These are phyloP conservation scores for Bathelium albidoporum DNA, from an alignment of 495 filamentous ascomycete species.

Conservation along the genomic window DNA sequence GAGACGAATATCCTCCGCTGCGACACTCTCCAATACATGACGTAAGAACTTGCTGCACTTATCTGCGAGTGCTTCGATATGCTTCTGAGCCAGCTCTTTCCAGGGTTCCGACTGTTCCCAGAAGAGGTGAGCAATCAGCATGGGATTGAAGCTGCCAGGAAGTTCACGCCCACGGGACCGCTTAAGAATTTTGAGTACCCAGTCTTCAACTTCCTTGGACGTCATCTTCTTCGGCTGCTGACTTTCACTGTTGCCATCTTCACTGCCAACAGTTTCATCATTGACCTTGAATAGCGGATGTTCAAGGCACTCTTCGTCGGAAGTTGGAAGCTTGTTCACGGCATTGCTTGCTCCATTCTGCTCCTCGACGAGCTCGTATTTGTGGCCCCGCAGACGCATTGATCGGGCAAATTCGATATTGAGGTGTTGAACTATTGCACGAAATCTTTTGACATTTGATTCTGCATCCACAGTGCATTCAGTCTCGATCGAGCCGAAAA, in stretches of 20 bases:
- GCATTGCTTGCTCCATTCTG: not conserved
- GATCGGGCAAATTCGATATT: constrained; percentile 46
- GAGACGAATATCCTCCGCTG: constrained; percentile 11
- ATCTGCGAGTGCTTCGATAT: constrained; percentile 19
- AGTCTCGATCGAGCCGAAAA: constrained; percentile 39
- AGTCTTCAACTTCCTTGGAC: constrained; percentile 10
- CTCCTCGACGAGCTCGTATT: not conserved
- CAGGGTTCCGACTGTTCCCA: constrained; percentile 12
- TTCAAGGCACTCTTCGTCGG: too few relatives aligned
- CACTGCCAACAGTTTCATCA: not conserved
- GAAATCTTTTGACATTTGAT: constrained; percentile 41
- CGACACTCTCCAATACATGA: constrained; percentile 9
- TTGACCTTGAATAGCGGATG: not conserved
- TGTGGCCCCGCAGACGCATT: constrained; percentile 39
- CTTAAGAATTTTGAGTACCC: constrained; percentile 4
- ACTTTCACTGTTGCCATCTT: not conserved
- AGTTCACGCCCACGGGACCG: constrained; percentile 39
- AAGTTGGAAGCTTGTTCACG: not conserved
- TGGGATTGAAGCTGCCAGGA: constrained; percentile 44
- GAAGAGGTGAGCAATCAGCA: constrained; percentile 33
- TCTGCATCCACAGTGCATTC: constrained; percentile 19
- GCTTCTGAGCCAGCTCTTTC: constrained; percentile 21
- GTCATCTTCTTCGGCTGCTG: not conserved
- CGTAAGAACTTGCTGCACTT: constrained; percentile 20
- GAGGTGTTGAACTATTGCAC: constrained; percentile 51